Evolutionary conservation across 164 flowering plant genomes (phyloP), one percentile per base, ranked within the genome.

Genomic region (Liriodendron chinense): DNA sequence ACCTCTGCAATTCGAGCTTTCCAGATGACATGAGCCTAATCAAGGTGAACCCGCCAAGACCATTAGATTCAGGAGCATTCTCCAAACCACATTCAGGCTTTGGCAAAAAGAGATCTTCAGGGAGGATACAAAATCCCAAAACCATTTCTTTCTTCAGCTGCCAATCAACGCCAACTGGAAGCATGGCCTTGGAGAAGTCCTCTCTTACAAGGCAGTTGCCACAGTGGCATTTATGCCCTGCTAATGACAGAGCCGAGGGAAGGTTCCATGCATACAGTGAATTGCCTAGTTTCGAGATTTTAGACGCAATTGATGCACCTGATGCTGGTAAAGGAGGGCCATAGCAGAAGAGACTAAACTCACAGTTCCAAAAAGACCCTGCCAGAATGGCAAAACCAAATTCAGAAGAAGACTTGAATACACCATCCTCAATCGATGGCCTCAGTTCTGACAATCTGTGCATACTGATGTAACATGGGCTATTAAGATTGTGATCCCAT

Each of bases 311-410:
- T 9, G 88, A 77, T 2, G 75, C 74, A 68, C 18, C 71, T 6
- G 65, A 28, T 57, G 75, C 72, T 20, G 85, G 83, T 16, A 76
- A 59, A 74, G 83, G 47, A 68, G 90, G 91, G 12, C 98, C 97
- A 80, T 86, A 96, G 83, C 90, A 92, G 72, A 92, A 96, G 12
- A 92, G 56, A 68, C 78, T 74, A 73, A 88, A 93, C 66, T 92
- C 89, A 69, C 82, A 77, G 66, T 84, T 81, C 91, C 91, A 89
- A 66, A 96, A 89, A 21, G 97, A 93, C 34, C 99, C 97, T 75
- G 92, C 1, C 56, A 92, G 22, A 72, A 93, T 87, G 74, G 89
- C 85, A 76, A 75, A 85, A 57, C 93, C 98, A 3, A 84, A 78
- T 47, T 86, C 85, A 74, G 89, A 83, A 75, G 90, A 89, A 86